Conservation (phyloP, 1,284 basidiomycete species). For the Leccinum pseudoinsigne region DNA sequence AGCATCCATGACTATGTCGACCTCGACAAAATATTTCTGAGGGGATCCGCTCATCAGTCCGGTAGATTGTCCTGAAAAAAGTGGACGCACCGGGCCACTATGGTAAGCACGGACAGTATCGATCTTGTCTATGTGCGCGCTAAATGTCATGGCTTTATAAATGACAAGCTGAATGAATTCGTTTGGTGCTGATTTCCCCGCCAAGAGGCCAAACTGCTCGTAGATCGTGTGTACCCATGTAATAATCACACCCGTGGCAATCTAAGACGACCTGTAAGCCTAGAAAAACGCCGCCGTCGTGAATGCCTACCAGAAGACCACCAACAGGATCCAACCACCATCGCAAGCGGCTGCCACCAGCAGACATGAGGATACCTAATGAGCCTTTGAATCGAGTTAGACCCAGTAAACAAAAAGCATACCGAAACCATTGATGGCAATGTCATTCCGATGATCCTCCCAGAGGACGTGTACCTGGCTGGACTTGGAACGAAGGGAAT, state of each 20-base stretch:
- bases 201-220: slow-evolving; percentile 83
- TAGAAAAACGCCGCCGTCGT: slow-evolving; percentile 8
- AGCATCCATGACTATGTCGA: slow-evolving; percentile 93
- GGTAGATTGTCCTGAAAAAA: background rate
- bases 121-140: slow-evolving; percentile 80
- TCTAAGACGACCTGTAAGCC: slow-evolving; percentile 40
- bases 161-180: slow-evolving; percentile 91
- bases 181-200: slow-evolving; percentile 88
- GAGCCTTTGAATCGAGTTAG: slow-evolving; percentile 10
- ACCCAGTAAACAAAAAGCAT: slow-evolving; percentile 21
- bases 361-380: slow-evolving; percentile 85
- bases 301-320: slow-evolving; percentile 65
- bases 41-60: background rate
- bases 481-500: slow-evolving; percentile 72
- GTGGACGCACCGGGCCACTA: slow-evolving; percentile 60
- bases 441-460: slow-evolving; percentile 94
- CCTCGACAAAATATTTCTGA: slow-evolving; percentile 88
- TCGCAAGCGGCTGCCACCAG: slow-evolving; percentile 82
- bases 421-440: slow-evolving; percentile 83
- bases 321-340: slow-evolving; percentile 90
- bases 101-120: slow-evolving; percentile 92
- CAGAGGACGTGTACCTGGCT: slow-evolving; percentile 93
- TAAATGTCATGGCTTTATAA: slow-evolving; percentile 93
- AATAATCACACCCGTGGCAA: slow-evolving; percentile 76
- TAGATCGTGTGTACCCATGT: slow-evolving; percentile 81